Base-by-base conservation (phyloP, 345 rosid species). In the Citrus glauca region DNA sequence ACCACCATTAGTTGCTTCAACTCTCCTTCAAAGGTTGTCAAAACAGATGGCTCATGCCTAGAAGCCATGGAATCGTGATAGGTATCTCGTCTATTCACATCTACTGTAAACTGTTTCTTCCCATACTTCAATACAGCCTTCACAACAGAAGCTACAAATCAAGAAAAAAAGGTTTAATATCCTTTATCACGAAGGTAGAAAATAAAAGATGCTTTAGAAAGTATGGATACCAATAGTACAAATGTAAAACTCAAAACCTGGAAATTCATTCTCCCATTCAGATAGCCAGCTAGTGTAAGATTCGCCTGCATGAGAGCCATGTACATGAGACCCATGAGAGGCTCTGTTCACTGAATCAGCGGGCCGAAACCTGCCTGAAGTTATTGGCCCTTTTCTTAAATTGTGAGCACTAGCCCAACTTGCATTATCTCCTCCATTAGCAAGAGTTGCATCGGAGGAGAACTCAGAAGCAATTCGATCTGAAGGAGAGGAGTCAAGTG, bases 181-280 rank as follows among this genome's bases (percentile, higher is more conserved):
- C 27, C 66, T 33, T 53, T 32, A 5, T 11, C 9, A 35, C 35
- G 14, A 48, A 20, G 14, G 17, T 38, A 24, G 22, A 73, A 62
- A 42, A 8, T 25, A 20, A 42, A 63, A 24, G 50, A 19, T 30
- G n/a, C 14, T 28, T 53, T 50, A 64, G 1, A 6, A 65, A 32
- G 28, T 27, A 42, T 20, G 28, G 22, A 40, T 27, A 50, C 11
- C 9, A 53, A 69, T n/a, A 72, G 16, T 53, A 53, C 40, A 57
- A 77, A 81, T 40, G 64, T 19, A 62, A 76, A 53, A 27, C 48
- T 30, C 79, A 71, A 71, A 77, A 91, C 99, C 88, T 84, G 99
- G 98, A 89, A 95, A 95, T 81, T 95, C 99, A 59, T 85, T 92
- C 87, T 95, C 98, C 96, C 93, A 86, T 65, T 95, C 99, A 71